Evolutionary conservation across 768 basidiomycete species (phyloP).

Genomic region (Piloderma croceum): DNA sequence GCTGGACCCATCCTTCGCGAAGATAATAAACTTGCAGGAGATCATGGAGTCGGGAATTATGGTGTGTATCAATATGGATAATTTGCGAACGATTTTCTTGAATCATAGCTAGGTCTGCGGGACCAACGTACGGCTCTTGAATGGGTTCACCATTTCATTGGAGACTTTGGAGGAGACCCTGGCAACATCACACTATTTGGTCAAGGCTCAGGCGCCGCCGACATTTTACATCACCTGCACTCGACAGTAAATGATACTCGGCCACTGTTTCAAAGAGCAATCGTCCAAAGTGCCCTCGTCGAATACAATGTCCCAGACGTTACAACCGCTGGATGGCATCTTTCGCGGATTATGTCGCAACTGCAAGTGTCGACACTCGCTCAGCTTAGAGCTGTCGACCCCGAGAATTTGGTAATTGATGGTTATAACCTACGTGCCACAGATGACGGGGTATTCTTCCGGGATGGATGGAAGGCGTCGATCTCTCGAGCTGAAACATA

Average conservation of each 20-base stretch:
- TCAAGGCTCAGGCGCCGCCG: constrained; percentile 39
- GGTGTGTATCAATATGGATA: constrained; percentile 35
- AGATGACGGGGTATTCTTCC: constrained; percentile 69
- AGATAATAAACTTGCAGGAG: constrained; percentile 59
- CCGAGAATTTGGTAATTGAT: constrained; percentile 51
- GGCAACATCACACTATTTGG: constrained; percentile 38
- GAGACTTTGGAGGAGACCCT: constrained; percentile 64
- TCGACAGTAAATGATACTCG: constrained; percentile 53
- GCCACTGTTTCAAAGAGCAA: constrained; percentile 67
- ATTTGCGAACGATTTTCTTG: constrained; percentile 3
- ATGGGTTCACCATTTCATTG: constrained; percentile 57
- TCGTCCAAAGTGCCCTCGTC: constrained; percentile 67
- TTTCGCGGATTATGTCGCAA: constrained; percentile 57
- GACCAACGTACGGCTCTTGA: constrained; percentile 62
- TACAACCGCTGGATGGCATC: constrained; percentile 56
- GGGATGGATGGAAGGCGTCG: constrained; percentile 49
- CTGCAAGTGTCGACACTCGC: constrained; percentile 51
- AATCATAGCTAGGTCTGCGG: constrained; percentile 42
- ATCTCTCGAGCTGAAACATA: no score
- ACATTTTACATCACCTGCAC: constrained; percentile 58
- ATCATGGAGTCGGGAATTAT: constrained; percentile 74
- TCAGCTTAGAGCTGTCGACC: constrained; percentile 54
- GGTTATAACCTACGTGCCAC: constrained; percentile 49
- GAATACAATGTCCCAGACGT: constrained; percentile 60
- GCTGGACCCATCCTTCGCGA: constrained; percentile 58